phyloP scores from a whole-genome alignment of 116 monocot genomes.

The Phalaenopsis hybrid region DNA sequence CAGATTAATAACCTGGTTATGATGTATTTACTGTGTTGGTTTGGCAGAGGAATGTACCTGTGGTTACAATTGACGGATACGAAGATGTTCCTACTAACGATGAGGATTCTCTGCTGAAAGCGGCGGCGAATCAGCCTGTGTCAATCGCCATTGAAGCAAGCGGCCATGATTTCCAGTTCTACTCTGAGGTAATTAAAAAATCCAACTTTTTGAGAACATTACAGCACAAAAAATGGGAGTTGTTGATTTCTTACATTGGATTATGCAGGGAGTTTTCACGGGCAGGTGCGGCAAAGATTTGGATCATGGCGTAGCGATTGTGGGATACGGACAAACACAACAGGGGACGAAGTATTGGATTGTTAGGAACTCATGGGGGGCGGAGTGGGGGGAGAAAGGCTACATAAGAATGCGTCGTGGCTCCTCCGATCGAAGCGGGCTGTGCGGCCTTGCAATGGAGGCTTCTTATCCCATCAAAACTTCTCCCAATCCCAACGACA shows the following conservation, averaged over 20 bases:
- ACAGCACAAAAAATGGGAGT: background rate
- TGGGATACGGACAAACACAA: slow-evolving; percentile 10
- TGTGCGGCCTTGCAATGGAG: slow-evolving; percentile 53
- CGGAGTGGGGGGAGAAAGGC: slow-evolving; percentile 16
- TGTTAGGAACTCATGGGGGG: slow-evolving; percentile 20
- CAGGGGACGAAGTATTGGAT: slow-evolving; percentile 17
- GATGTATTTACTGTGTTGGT: background rate
- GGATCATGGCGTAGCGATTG: slow-evolving; percentile 48
- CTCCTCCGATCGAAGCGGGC: slow-evolving; percentile 1
- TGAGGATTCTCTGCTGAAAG: slow-evolving; percentile 35
- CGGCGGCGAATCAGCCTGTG: slow-evolving; percentile 53
- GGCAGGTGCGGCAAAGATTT: slow-evolving; percentile 48
- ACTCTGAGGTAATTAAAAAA: slow-evolving; percentile 25
- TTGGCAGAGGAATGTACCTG: background rate
- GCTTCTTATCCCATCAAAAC: slow-evolving; percentile 47
- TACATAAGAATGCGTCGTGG: slow-evolving; percentile 11
- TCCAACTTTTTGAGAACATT: background rate
- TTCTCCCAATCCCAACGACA: slow-evolving; percentile 21
- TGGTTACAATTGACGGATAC: slow-evolving; percentile 34
- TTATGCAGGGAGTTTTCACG: slow-evolving; percentile 37
- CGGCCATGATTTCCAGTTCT: slow-evolving; percentile 51
- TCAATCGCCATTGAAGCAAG: slow-evolving; percentile 56
- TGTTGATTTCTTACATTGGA: background rate
- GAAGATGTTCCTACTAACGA: slow-evolving; percentile 38
- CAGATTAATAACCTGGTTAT: background rate